Conservation (phyloP, 1,284 basidiomycete genomes). For the Bothia castanella region DNA sequence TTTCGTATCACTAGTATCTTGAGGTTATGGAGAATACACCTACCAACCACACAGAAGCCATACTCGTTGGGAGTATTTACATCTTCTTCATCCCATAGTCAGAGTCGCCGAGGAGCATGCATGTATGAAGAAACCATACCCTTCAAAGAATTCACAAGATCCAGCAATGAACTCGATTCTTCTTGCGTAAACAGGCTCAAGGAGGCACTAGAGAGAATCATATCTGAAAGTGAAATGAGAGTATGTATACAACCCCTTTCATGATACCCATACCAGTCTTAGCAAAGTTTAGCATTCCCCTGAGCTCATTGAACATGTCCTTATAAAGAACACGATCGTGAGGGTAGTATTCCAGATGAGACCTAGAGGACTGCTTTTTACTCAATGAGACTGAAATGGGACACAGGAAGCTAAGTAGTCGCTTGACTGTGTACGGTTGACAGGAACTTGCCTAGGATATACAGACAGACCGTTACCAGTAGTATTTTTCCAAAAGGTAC, state of each 20-base stretch:
- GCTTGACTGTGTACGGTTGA: neutral
- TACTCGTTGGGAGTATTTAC: conserved; percentile 1
- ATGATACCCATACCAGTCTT: conserved; percentile 12
- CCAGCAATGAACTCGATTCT: conserved; percentile 14
- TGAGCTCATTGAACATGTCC: neutral
- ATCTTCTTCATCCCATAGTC: conserved; percentile 6
- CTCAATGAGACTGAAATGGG: conserved; percentile 3
- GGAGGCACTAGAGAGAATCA: conserved; percentile 21
- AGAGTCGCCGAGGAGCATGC: conserved; percentile 8
- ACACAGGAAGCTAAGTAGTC: neutral
- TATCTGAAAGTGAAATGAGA: conserved; percentile 3
- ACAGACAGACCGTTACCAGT: conserved; percentile 12
- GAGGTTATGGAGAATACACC: neutral
- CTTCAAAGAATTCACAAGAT: neutral
- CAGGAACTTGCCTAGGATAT: neutral
- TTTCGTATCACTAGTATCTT: neutral
- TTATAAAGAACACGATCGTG: neutral
- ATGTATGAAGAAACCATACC: neutral
- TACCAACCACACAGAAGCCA: conserved; percentile 21
- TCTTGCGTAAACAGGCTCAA: conserved; percentile 20
- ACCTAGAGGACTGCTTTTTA: neutral
- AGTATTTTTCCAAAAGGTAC: conserved; percentile 16
- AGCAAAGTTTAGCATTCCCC: conserved; percentile 21
- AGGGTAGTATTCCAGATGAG: neutral
- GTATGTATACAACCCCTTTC: too few relatives aligned